Percentiles rank a stretch among this genome's conserved stretches.
phyloP scores from a whole-genome alignment of 2,329 filamentous ascomycete species.

The Trichoderma sp. region DNA sequence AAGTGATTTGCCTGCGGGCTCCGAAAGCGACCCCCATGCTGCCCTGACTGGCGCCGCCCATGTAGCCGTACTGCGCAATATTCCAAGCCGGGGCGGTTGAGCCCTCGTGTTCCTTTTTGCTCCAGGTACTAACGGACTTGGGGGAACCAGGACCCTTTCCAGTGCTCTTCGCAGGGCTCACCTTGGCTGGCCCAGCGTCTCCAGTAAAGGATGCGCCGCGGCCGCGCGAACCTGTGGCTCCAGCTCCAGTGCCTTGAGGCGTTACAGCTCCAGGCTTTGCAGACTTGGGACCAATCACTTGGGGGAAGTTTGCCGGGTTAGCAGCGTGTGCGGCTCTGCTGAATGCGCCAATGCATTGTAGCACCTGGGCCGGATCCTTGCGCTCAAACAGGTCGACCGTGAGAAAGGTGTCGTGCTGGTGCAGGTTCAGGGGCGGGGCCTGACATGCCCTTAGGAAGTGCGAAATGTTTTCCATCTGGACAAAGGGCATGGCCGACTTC shows the following conservation, averaged over 20 bases:
- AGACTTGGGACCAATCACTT: conserved; percentile 72
- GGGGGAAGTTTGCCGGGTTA: conserved; percentile 74
- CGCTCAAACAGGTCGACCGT: conserved; percentile 95
- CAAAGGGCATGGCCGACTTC: conserved; percentile 91
- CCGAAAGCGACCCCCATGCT: conserved; percentile 95
- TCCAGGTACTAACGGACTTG: conserved; percentile 80
- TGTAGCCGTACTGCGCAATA: conserved; percentile 96
- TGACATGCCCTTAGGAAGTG: conserved; percentile 92
- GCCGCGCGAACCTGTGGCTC: conserved; percentile 51
- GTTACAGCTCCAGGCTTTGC: conserved; percentile 61
- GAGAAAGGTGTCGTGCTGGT: conserved; percentile 92
- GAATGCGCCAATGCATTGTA: conserved; percentile 91
- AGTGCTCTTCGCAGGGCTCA: conserved; percentile 63
- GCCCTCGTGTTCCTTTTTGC: conserved; percentile 78
- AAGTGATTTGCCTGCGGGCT: conserved; percentile 89
- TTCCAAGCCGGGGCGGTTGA: conserved; percentile 93
- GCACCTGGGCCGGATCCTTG: conserved; percentile 93
- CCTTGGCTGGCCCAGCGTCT: conserved; percentile 58
- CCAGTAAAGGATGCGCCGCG: conserved; percentile 61
- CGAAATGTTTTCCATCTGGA: conserved; percentile 99
- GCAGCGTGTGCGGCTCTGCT: conserved; percentile 79
- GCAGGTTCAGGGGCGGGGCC: conserved; percentile 79
- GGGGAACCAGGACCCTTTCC: conserved; percentile 50
- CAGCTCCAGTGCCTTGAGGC: conserved; percentile 66
- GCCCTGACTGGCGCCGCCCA: conserved; percentile 95